phyloP scores from a whole-genome alignment of 2,329 filamentous ascomycete genomes.

The Raffaelea albimanens region DNA sequence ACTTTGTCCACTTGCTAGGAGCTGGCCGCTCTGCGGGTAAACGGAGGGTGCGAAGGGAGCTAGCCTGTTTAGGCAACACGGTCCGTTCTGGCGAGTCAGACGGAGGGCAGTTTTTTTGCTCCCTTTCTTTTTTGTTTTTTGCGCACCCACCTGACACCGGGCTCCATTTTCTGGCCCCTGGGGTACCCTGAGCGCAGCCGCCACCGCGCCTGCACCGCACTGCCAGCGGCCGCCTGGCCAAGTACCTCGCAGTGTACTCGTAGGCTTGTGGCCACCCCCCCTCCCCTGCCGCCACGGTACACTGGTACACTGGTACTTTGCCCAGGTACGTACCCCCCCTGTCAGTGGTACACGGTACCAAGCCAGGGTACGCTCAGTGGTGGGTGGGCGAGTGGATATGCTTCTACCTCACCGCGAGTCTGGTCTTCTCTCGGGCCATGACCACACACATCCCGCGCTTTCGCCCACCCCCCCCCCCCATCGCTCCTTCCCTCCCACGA shows the following conservation, averaged over 20 bases:
- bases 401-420: conserved; percentile 17
- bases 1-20: too few relatives aligned
- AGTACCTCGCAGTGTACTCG: too few relatives aligned
- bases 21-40: too few relatives aligned
- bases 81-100: conserved; percentile 9
- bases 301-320: conserved; percentile 10
- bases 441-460: conserved; percentile 13
- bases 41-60: neutral
- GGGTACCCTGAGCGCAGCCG: conserved; percentile 2
- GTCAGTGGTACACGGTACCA: conserved; percentile 12
- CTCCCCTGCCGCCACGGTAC: conserved; percentile 4
- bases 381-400: conserved; percentile 9
- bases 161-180: neutral
- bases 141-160: neutral
- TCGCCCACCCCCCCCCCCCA: conserved; percentile 7
- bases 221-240: too few relatives aligned
- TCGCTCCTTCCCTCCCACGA: conserved; percentile 11
- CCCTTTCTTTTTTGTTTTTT: neutral
- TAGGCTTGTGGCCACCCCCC: neutral
- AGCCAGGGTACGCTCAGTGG: conserved; percentile 5
- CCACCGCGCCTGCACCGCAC: too few relatives aligned
- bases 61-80: conserved; percentile 3
- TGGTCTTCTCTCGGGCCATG: conserved; percentile 10
- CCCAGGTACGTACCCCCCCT: conserved; percentile 10
- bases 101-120: neutral